Evolutionary conservation across 768 basidiomycete genomes (phyloP).

Genomic region (Hemileccinum rubropunctum): DNA sequence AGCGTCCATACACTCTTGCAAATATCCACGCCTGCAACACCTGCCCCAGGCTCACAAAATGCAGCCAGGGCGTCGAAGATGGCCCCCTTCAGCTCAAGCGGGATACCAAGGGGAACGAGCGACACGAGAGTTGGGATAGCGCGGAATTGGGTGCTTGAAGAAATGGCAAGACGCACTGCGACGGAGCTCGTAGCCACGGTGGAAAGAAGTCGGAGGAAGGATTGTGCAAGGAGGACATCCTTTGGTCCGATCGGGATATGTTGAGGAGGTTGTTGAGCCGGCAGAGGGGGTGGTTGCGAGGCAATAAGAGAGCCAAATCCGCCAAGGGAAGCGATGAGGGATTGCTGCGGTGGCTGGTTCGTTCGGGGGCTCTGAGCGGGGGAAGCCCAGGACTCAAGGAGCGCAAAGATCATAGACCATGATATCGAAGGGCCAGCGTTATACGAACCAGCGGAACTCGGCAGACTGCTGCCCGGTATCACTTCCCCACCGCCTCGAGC

Average conservation of each 20-base stretch:
- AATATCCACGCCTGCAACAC: slow-evolving; percentile 68
- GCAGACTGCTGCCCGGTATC: slow-evolving; percentile 55
- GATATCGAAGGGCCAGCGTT: slow-evolving; percentile 60
- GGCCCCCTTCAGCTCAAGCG: slow-evolving; percentile 87
- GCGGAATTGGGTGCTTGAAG: slow-evolving; percentile 73
- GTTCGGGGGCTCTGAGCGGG: slow-evolving; percentile 47
- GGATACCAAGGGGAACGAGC: slow-evolving; percentile 76
- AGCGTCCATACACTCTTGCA: slow-evolving; percentile 80
- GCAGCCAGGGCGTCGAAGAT: slow-evolving; percentile 78
- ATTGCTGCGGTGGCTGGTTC: slow-evolving; percentile 43
- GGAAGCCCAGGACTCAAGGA: slow-evolving; percentile 72
- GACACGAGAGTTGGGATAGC: slow-evolving; percentile 79
- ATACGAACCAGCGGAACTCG: slow-evolving; percentile 34
- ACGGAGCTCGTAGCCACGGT: slow-evolving; percentile 74
- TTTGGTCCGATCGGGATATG: slow-evolving; percentile 54
- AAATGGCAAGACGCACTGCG: slow-evolving; percentile 74
- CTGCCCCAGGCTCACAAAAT: slow-evolving; percentile 81
- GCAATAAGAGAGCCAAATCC: slow-evolving; percentile 29
- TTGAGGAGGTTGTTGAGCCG: slow-evolving; percentile 39
- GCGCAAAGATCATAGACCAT: slow-evolving; percentile 73
- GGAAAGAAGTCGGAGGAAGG: slow-evolving; percentile 78
- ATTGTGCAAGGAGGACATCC: slow-evolving; percentile 74
- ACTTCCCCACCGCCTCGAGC: slow-evolving; percentile 72
- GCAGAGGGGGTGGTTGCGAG: slow-evolving; percentile 29
- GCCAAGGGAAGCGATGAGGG: slow-evolving; percentile 30